Percentiles rank a stretch among this genome's conserved stretches.
phyloP scores from a whole-genome alignment of 768 basidiomycete species.

The Xanthoconium purpureum region DNA sequence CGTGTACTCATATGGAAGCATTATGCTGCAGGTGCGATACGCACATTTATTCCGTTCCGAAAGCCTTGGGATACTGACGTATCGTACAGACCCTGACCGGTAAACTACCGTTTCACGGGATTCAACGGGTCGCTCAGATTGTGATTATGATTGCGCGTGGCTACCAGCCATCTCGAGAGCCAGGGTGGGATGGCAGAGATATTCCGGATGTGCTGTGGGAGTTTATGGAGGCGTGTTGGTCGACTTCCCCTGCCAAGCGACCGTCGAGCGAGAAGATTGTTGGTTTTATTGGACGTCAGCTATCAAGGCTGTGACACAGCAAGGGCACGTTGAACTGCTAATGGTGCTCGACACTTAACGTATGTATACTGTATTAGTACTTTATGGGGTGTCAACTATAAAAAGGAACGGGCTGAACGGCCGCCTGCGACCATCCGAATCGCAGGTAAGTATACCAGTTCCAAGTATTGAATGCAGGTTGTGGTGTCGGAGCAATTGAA shows the following conservation, averaged over 20 bases:
- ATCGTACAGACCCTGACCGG: slow-evolving; percentile 20
- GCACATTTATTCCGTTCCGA: background rate
- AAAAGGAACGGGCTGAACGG: too few relatives aligned
- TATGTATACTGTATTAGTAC: too few relatives aligned
- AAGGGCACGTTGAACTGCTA: too few relatives aligned
- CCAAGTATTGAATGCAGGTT: too few relatives aligned
- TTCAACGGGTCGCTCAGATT: slow-evolving; percentile 21
- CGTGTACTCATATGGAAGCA: slow-evolving; percentile 30
- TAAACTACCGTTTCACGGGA: slow-evolving; percentile 22
- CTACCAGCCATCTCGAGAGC: slow-evolving; percentile 6
- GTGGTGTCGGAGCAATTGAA: background rate
- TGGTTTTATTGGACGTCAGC: slow-evolving; percentile 13
- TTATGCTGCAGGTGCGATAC: slow-evolving; percentile 27
- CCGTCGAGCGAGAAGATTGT: slow-evolving; percentile 15
- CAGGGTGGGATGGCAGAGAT: slow-evolving; percentile 19
- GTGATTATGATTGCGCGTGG: slow-evolving; percentile 20
- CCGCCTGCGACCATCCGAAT: too few relatives aligned
- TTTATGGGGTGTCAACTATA: too few relatives aligned
- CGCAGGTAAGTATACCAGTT: too few relatives aligned
- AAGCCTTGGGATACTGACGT: background rate
- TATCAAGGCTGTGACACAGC: background rate
- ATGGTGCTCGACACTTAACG: background rate
- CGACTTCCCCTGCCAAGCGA: slow-evolving; percentile 5
- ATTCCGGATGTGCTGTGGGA: slow-evolving; percentile 25
- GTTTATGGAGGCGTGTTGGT: slow-evolving; percentile 26